A percentile compares a stretch with the other conserved stretches of the same genome.
These are phyloP conservation scores for Artomyces pyxidatus DNA, from an alignment of 768 basidiomycete species.

Conservation along the genomic window DNA sequence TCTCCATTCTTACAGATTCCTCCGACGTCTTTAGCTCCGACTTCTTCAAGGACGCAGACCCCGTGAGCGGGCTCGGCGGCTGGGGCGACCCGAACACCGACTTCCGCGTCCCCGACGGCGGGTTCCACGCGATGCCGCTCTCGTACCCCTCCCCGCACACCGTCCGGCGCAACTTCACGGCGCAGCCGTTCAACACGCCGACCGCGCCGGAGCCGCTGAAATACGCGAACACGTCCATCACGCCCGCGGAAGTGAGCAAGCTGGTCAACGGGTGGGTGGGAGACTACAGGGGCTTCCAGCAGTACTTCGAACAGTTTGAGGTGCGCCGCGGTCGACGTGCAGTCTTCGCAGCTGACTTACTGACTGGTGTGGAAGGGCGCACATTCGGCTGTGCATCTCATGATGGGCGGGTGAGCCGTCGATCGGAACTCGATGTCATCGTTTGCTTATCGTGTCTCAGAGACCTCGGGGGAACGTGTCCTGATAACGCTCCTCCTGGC, in stretches of 20 bases:
- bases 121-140: slow-evolving; percentile 19
- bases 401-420: slow-evolving; percentile 23
- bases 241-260: slow-evolving; percentile 16
- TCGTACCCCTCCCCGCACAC: slow-evolving; percentile 27
- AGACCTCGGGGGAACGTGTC: slow-evolving; percentile 24
- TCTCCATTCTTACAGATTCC: too few relatives aligned
- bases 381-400: slow-evolving; percentile 25
- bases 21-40: slow-evolving; percentile 16
- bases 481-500: slow-evolving; percentile 17
- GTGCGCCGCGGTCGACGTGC: slow-evolving; percentile 8
- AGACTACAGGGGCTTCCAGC: slow-evolving; percentile 26
- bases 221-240: slow-evolving; percentile 23
- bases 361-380: slow-evolving; percentile 21
- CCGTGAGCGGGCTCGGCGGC: slow-evolving; percentile 20
- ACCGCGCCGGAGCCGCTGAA: slow-evolving; percentile 16
- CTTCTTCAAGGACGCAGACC: slow-evolving; percentile 18
- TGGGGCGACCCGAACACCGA: slow-evolving; percentile 20
- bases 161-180: slow-evolving; percentile 27
- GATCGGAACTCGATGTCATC: neutral
- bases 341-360: neutral
- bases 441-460: slow-evolving; percentile 7
- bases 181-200: slow-evolving; percentile 22
- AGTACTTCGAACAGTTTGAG: slow-evolving; percentile 21
- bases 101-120: slow-evolving; percentile 21
- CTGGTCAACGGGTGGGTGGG: slow-evolving; percentile 22